These are phyloP conservation scores for Circinella minor DNA, from an alignment of 371 early-diverging fungal species.

Conservation along the genomic window DNA sequence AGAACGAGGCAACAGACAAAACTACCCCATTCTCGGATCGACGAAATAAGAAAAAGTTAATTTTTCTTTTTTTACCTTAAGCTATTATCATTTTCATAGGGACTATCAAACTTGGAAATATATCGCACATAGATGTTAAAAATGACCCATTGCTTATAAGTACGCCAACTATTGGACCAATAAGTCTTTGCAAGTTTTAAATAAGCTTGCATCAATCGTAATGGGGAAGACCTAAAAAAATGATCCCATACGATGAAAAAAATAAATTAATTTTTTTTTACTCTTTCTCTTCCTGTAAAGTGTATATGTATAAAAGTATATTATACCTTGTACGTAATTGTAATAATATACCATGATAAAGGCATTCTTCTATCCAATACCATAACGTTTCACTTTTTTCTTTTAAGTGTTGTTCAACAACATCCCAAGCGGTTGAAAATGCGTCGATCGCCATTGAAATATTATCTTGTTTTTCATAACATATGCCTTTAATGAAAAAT, in stretches of 20 bases:
- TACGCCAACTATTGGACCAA: slow-evolving; percentile 54
- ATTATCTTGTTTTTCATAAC: slow-evolving; percentile 54
- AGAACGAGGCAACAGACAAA: neutral
- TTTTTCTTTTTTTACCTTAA: neutral
- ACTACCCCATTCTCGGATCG: slow-evolving; percentile 5
- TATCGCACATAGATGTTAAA: slow-evolving; percentile 50
- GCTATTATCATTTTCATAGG: too few relatives aligned
- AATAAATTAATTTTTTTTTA: too few relatives aligned
- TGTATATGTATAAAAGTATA: neutral
- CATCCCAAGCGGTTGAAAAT: slow-evolving; percentile 55
- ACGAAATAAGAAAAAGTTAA: neutral
- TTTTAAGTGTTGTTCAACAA: slow-evolving; percentile 44
- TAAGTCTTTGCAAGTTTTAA: slow-evolving; percentile 23
- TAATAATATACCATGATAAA: slow-evolving; percentile 65
- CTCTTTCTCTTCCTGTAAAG: neutral
- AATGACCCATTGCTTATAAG: slow-evolving; percentile 51
- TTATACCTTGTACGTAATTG: slow-evolving; percentile 56
- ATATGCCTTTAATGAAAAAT: slow-evolving; percentile 32
- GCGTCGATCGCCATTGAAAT: slow-evolving; percentile 49
- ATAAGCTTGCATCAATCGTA: slow-evolving; percentile 41
- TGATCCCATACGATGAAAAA: too few relatives aligned
- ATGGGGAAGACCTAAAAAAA: slow-evolving; percentile 8
- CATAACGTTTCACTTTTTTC: slow-evolving; percentile 58
- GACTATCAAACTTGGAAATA: slow-evolving; percentile 20
- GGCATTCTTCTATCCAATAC: slow-evolving; percentile 71